phyloP scores from a whole-genome alignment of 148 eudicot species.

The Rhododendron vialii region DNA sequence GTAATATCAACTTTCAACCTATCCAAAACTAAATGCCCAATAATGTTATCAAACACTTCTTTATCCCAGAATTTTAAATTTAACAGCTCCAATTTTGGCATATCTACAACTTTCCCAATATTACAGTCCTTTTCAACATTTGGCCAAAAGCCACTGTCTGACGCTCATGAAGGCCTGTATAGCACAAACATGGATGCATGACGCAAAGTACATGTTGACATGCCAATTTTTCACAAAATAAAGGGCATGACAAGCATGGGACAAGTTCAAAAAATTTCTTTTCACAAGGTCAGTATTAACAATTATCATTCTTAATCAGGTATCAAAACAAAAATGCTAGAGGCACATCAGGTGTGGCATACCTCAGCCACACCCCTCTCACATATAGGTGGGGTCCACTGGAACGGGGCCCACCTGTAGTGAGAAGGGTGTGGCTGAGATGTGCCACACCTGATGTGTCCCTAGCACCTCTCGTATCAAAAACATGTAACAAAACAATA shows the following conservation, averaged over 20 bases:
- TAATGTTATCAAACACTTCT: not conserved
- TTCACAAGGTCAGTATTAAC: not conserved
- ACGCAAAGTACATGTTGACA: not conserved
- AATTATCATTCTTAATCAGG: too few species aligned
- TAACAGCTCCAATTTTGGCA: not conserved
- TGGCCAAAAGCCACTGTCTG: not conserved
- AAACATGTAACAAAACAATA: too few species aligned
- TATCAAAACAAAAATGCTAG: too few species aligned
- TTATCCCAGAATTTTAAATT: not conserved
- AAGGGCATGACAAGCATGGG: not conserved
- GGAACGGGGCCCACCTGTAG: too few species aligned
- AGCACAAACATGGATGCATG: not conserved
- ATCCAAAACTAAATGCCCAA: not conserved
- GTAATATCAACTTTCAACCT: not conserved
- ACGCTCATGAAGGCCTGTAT: not conserved
- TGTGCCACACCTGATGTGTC: too few species aligned
- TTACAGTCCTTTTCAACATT: not conserved
- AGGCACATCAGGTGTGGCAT: too few species aligned
- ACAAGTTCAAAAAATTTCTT: not conserved
- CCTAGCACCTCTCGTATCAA: too few species aligned
- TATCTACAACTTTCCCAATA: not conserved
- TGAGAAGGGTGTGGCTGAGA: too few species aligned
- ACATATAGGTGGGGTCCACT: too few species aligned
- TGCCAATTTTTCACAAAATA: not conserved
- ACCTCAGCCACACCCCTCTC: too few species aligned